Percentiles rank a stretch among this genome's conserved stretches.
phyloP scores from a whole-genome alignment of 345 rosid genomes.

The Draba incana region DNA sequence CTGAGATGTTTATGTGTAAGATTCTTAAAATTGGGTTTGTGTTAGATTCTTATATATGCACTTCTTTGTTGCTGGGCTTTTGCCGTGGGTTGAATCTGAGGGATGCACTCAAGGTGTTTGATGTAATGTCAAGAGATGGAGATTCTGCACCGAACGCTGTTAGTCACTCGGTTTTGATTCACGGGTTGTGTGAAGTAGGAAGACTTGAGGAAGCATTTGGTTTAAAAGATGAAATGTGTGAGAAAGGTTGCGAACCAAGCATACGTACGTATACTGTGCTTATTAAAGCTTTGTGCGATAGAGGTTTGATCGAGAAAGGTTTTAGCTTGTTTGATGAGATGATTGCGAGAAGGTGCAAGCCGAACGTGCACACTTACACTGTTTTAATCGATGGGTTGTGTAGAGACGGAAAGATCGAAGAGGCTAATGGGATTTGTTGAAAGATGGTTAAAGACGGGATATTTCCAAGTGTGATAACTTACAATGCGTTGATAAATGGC shows the following conservation, averaged over 20 bases:
- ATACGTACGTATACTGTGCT: constrained; percentile 51
- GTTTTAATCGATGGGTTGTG: constrained; percentile 54
- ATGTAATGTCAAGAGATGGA: constrained; percentile 46
- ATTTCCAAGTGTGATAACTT: constrained; percentile 48
- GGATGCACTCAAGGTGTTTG: constrained; percentile 51
- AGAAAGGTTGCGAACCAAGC: constrained; percentile 52
- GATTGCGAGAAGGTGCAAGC: constrained; percentile 48
- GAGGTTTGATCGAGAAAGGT: constrained; percentile 47
- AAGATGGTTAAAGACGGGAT: constrained; percentile 46
- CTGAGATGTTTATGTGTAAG: constrained; percentile 52
- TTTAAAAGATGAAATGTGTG: constrained; percentile 48
- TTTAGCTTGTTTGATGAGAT: constrained; percentile 50
- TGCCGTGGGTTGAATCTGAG: constrained; percentile 39
- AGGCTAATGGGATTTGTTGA: constrained; percentile 49
- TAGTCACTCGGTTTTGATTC: constrained; percentile 48
- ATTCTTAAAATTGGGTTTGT: constrained; percentile 48
- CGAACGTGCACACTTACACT: constrained; percentile 51
- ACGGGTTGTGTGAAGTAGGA: constrained; percentile 51
- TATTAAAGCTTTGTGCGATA: constrained; percentile 51
- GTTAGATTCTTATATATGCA: constrained; percentile 50
- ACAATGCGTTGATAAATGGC: constrained; percentile 56
- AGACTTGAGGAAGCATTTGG: constrained; percentile 52
- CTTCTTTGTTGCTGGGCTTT: constrained; percentile 51
- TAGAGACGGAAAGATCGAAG: constrained; percentile 51
- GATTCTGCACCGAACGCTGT: constrained; percentile 52